Percentiles rank a stretch among this genome's conserved stretches.
phyloP scores from a whole-genome alignment of 768 basidiomycete genomes.

The Arthromyces matolae region DNA sequence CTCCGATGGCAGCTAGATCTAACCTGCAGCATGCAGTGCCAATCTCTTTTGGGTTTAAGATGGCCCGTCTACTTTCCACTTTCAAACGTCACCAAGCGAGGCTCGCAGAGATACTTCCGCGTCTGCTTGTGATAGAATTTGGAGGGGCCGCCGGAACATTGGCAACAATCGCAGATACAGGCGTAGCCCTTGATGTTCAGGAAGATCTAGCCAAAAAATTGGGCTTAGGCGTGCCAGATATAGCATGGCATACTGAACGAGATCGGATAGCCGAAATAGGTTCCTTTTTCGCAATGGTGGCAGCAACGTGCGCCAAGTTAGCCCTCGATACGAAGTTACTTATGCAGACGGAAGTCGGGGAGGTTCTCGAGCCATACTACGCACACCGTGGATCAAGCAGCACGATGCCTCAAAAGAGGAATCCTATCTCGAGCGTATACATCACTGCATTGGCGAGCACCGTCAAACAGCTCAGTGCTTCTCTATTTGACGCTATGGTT shows the following conservation, averaged over 20 bases:
- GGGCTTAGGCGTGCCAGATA: conserved; percentile 25
- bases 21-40: conserved; percentile 48
- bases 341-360: conserved; percentile 45
- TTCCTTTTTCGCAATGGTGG: conserved; percentile 40
- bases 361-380: conserved; percentile 42
- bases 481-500: conserved; percentile 44
- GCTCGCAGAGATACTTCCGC: conserved; percentile 31
- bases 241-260: conserved; percentile 41
- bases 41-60: conserved; percentile 44
- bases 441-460: conserved; percentile 40
- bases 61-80: conserved; percentile 40
- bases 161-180: conserved; percentile 37
- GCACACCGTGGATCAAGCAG: conserved; percentile 43
- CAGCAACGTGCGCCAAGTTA: conserved; percentile 44
- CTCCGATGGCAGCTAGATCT: conserved; percentile 44
- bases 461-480: conserved; percentile 35
- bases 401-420: conserved; percentile 51
- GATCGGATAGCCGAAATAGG: conserved; percentile 42
- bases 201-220: conserved; percentile 27
- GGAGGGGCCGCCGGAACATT: conserved; percentile 45
- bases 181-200: conserved; percentile 32
- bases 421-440: conserved; percentile 42
- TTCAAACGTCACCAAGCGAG: conserved; percentile 38
- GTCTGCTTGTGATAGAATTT: conserved; percentile 40
- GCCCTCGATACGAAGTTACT: conserved; percentile 42